Evolutionary conservation across 441 rosid species (phyloP), one percentile per base, ranked within the genome.

Genomic region (Populus hybrid): DNA sequence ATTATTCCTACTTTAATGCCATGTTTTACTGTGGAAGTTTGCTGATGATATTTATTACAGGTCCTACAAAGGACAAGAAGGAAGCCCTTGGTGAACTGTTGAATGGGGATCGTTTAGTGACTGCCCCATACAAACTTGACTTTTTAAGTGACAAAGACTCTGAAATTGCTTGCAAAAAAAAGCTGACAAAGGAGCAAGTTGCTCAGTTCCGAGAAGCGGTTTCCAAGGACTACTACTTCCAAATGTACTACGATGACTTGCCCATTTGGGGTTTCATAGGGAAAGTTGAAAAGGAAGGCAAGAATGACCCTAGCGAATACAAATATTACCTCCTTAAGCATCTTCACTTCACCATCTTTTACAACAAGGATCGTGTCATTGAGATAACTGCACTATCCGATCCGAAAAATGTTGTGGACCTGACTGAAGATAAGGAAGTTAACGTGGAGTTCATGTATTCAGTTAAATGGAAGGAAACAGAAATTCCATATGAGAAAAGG

Each of bases 231-330:
- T 90, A 85, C 68, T 90, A 88, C 80, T 90, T 90, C 61, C 92
- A 90, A 80, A 90, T 90, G 92, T 90, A 88, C 50, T 88, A 88
- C 69, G 90, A 88, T 81, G 92, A 90, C 82, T 70, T 90, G 78
- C 93, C 93, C 24, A 85, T 90, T 10, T 90, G 93, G 93, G 92
- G 93, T 53, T 88, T 90, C 74, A 84, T 90, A 73, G 93, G 93
- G 2, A 90, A 85, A 42, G 87, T 88, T 76, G 92, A 87, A 24
- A 90, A 84, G 85, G 90, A 88, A 74, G 84, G 85, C 10, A 87
- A 88, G 74, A 14, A 87, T 20, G 86, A 85, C 74, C 89, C 88
- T 0, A 85, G 85, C 53, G 90, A 90, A 82, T 90, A 83, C 78
- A 90, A 86, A 63, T 87, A 90, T 73, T 88, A 75, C 79, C 87